Conservation (phyloP, 805 yeast species). For the Maudiozyma barnettii region DNA sequence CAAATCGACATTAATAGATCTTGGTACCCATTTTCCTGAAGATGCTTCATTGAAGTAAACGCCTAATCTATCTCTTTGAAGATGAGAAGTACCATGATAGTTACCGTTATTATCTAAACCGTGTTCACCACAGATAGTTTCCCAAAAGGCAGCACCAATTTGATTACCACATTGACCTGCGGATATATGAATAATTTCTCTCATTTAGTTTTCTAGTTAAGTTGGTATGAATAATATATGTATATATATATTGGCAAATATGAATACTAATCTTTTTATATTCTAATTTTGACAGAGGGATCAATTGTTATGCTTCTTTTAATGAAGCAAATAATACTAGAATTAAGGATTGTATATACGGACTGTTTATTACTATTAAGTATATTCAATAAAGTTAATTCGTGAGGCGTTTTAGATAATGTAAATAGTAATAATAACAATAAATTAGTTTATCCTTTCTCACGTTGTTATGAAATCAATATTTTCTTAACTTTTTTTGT, state of each 20-base stretch:
- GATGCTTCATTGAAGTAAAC: conserved; percentile 86
- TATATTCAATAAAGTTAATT: no score
- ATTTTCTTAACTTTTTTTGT: no score
- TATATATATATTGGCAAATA: background rate
- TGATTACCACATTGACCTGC: conserved; percentile 99
- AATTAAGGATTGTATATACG: no score
- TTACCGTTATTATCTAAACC: conserved; percentile 69
- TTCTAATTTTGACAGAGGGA: no score
- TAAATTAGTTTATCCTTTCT: no score
- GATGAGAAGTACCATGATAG: conserved; percentile 50
- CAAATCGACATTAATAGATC: conserved; percentile 85
- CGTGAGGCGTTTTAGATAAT: no score
- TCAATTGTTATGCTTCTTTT: no score
- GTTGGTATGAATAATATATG: background rate
- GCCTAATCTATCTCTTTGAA: conserved; percentile 51
- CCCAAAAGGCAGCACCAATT: conserved; percentile 93
- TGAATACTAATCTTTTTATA: no score
- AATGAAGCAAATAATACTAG: no score
- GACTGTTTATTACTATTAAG: no score
- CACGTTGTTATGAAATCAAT: no score
- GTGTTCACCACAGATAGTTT: conserved; percentile 82
- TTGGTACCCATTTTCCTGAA: conserved; percentile 83
- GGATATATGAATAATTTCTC: conserved; percentile 75
- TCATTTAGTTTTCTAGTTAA: conserved; percentile 8
- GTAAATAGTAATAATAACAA: no score